Evolutionary conservation across 2,329 filamentous ascomycete species (phyloP).

Genomic region (Curvularia lunata): DNA sequence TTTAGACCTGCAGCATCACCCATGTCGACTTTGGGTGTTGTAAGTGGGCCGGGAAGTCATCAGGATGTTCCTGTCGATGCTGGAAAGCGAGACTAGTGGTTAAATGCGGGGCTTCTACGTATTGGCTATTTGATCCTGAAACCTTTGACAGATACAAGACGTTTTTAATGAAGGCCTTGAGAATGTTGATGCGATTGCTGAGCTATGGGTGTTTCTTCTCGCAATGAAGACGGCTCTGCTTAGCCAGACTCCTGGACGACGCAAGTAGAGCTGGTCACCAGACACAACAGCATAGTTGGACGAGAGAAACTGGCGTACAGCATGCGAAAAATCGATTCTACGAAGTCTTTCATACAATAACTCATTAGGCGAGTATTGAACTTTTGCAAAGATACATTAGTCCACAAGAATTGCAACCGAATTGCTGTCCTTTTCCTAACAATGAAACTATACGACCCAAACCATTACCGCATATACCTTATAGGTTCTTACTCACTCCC

Average conservation of each 20-base stretch:
- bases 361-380: too few species aligned
- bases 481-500: constrained; percentile 14
- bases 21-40: constrained; percentile 10
- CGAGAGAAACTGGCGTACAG: background rate
- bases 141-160: background rate
- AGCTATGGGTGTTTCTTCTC: background rate
- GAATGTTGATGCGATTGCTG: background rate
- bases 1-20: constrained; percentile 24
- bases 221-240: background rate
- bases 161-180: background rate
- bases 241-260: background rate
- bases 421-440: background rate
- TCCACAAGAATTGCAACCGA: background rate
- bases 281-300: too few species aligned
- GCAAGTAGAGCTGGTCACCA: background rate
- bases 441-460: background rate
- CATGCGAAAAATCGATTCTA: background rate
- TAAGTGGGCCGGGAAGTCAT: constrained; percentile 27
- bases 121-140: background rate
- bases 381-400: too few species aligned
- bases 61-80: constrained; percentile 27
- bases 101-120: background rate
- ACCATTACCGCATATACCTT: background rate
- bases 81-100: constrained; percentile 29
- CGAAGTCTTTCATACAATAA: background rate